Conservation (phyloP, 2,329 filamentous ascomycete species). For the Penicillium sp. region DNA sequence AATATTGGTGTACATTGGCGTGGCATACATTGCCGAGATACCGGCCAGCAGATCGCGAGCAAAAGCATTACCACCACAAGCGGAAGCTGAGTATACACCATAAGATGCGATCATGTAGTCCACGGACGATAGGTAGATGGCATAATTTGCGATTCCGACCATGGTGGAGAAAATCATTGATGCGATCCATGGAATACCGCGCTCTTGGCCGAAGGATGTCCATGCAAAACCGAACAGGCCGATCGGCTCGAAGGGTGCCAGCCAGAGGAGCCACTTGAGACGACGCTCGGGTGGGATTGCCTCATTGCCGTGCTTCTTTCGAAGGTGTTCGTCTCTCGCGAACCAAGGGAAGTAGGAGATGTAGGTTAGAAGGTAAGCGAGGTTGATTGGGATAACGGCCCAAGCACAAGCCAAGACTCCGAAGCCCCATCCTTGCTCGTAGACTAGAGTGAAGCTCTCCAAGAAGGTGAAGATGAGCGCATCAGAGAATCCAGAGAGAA, state of each 20-base stretch:
- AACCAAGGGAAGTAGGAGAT: slow-evolving; percentile 55
- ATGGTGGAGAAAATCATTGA: slow-evolving; percentile 65
- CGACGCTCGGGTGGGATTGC: slow-evolving; percentile 61
- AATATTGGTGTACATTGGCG: slow-evolving; percentile 62
- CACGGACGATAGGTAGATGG: slow-evolving; percentile 72
- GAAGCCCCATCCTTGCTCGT: slow-evolving; percentile 61
- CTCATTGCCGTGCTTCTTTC: slow-evolving; percentile 48
- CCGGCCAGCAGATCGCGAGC: slow-evolving; percentile 71
- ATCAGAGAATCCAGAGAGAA: slow-evolving; percentile 61
- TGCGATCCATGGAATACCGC: slow-evolving; percentile 64
- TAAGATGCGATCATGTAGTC: slow-evolving; percentile 76
- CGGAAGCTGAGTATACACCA: slow-evolving; percentile 69
- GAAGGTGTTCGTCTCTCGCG: slow-evolving; percentile 40
- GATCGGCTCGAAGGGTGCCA: slow-evolving; percentile 61
- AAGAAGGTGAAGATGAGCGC: slow-evolving; percentile 65
- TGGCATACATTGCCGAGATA: slow-evolving; percentile 66
- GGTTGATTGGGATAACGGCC: slow-evolving; percentile 64
- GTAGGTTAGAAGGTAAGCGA: slow-evolving; percentile 67
- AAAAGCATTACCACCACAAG: slow-evolving; percentile 73
- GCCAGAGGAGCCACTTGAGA: slow-evolving; percentile 65
- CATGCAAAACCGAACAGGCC: slow-evolving; percentile 70
- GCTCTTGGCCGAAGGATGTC: slow-evolving; percentile 62
- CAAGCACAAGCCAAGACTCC: slow-evolving; percentile 57
- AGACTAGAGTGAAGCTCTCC: slow-evolving; percentile 58
- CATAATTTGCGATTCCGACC: slow-evolving; percentile 70